Evolutionary conservation across 177 flowering plant species (phyloP), one percentile per base, ranked within the genome.

Genomic region (Tripterygium wilfordii): DNA sequence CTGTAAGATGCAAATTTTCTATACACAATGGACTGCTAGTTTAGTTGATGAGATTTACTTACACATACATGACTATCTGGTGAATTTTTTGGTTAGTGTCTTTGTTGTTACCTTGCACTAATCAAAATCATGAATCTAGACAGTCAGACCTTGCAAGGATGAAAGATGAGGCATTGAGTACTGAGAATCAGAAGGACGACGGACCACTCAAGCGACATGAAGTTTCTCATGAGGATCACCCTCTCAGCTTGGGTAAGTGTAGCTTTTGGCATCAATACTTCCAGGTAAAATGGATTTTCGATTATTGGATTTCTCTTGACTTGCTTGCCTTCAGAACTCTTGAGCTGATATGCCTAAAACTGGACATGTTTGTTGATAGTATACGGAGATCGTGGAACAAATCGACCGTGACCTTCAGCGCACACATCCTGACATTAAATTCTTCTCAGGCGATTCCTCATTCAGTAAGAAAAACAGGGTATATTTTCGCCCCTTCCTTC

Each of bases 321-420:
- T 38, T 18, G 6, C 13, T 38, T 19, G 18, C 45, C 21, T 42
- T 27, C 19, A 36, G 10, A n/a, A n/a, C n/a, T n/a, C 27, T 39
- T 18, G 8, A 21, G 35, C 44, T 38, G 29, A 30, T 51, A 23
- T 15, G 50, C 43, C 40, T 47, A 27, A 58, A 22, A 25, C 18
- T 25, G 19, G 14, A 51, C n/a, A 4, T 9, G 23, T 36, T 20
- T 23, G 32, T 41, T 67, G 60, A 36, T 46, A 83, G 86, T 63
- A 76, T 53, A 61, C 74, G 52, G 86, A 80, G 64, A 72, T 76
- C 40, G 61, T 61, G 44, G 77, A 76, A 43, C 90, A 80, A 68
- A 83, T 80, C 58, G 82, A 83, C 48, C 86, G 84, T 45, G 91
- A 83, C 56, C 51, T 83, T 61, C 71, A 60, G 44, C 84, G 91